Evolutionary conservation across 2,329 filamentous ascomycete species (phyloP).

Genomic region (Nothomitra cinnamomea): DNA sequence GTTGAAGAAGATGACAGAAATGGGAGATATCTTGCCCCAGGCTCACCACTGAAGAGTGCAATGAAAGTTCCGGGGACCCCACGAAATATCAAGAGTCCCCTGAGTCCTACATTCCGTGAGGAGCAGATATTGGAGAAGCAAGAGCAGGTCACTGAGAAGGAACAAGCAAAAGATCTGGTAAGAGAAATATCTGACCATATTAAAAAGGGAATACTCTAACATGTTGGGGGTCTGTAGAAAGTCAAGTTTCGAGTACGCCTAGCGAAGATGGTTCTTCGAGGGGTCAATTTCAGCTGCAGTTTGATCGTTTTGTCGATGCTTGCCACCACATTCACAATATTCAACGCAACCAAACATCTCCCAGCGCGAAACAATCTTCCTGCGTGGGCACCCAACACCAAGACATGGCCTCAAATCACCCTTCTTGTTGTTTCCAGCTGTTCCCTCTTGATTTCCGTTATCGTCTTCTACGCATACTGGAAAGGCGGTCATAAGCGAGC

Average conservation of each 20-base stretch:
- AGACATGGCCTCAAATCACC: constrained; percentile 77
- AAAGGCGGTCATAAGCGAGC: constrained; percentile 74
- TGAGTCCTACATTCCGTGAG: constrained; percentile 84
- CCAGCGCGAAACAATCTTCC: constrained; percentile 64
- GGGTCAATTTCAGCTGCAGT: constrained; percentile 93
- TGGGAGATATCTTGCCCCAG: constrained; percentile 39
- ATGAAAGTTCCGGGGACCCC: constrained; percentile 76
- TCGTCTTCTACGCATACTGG: constrained; percentile 74
- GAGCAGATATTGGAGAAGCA: constrained; percentile 76
- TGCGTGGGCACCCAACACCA: constrained; percentile 65
- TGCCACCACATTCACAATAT: constrained; percentile 74
- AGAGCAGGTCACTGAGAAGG: constrained; percentile 64
- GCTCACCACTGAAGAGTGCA: constrained; percentile 74
- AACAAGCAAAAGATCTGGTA: constrained; percentile 79
- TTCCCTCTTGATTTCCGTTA: constrained; percentile 61
- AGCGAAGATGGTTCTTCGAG: constrained; percentile 87
- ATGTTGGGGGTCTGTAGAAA: constrained; percentile 4
- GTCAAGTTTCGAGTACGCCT: constrained; percentile 44
- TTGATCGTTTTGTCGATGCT: constrained; percentile 88
- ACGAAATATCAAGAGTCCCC: constrained; percentile 52
- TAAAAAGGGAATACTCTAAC: background rate
- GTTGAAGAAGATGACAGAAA: constrained; percentile 36
- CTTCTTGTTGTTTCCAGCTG: constrained; percentile 64
- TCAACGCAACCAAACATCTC: constrained; percentile 68
- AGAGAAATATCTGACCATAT: constrained; percentile 21